A percentile compares a stretch with the other conserved stretches of the same genome.
Conservation (phyloP, 768 basidiomycete genomes). For the Thelephora aurantiotincta region DNA sequence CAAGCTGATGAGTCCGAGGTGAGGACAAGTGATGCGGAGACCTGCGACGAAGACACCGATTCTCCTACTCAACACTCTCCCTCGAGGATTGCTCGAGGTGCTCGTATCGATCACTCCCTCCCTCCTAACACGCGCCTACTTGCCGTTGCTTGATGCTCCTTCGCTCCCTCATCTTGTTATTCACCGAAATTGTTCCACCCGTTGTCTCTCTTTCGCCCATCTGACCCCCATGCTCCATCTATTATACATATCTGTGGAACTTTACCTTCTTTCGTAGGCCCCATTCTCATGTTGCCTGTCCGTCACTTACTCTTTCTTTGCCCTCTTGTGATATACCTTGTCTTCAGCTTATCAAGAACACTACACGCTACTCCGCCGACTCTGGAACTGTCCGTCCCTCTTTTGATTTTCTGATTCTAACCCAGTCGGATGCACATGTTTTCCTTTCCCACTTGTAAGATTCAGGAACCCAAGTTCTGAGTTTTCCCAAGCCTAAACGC, state of each 20-base stretch:
- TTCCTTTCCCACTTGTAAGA: background rate
- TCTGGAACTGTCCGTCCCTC: background rate
- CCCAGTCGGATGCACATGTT: background rate
- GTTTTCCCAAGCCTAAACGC: background rate
- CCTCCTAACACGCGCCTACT: background rate
- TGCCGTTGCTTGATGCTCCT: background rate
- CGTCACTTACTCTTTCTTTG: constrained; percentile 1
- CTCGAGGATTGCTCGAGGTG: too few relatives aligned
- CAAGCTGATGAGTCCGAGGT: too few relatives aligned
- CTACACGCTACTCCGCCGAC: background rate
- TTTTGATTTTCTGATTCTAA: background rate
- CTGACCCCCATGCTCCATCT: background rate
- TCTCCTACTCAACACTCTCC: too few relatives aligned
- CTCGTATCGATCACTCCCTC: too few relatives aligned
- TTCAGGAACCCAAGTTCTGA: background rate
- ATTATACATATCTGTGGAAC: background rate
- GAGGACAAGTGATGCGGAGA: too few relatives aligned
- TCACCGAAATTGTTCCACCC: constrained; percentile 1
- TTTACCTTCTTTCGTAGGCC: background rate
- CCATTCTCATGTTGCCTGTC: background rate
- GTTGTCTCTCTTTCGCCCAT: background rate
- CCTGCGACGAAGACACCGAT: too few relatives aligned
- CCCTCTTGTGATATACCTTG: constrained; percentile 1
- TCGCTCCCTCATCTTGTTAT: constrained; percentile 1
- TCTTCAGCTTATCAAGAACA: background rate